Percentiles rank a stretch among this genome's conserved stretches.
Evolutionary conservation across 2,329 filamentous ascomycete species (phyloP).

Genomic region (Neopestalotiopsis sp.): DNA sequence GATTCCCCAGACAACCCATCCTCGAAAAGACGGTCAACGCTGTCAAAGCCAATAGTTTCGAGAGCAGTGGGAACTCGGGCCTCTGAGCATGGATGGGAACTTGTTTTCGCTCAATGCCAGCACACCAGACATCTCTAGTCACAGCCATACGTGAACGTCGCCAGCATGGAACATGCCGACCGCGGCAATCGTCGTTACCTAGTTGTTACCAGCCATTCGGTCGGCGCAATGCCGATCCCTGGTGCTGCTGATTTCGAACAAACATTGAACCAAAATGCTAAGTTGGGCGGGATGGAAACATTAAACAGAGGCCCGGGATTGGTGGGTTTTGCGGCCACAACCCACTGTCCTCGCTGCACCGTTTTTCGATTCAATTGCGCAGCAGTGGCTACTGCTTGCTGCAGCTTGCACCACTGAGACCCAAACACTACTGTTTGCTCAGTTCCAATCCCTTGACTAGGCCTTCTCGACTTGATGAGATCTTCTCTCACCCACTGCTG

Average conservation of each 20-base stretch:
- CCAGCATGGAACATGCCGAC: slow-evolving; percentile 3
- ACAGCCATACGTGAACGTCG: background rate
- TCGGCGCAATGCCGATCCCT: slow-evolving; percentile 1
- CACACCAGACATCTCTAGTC: slow-evolving; percentile 11
- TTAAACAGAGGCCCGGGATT: background rate
- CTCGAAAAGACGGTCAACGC: slow-evolving; percentile 12
- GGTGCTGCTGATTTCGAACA: background rate
- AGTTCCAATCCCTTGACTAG: background rate
- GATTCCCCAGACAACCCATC: slow-evolving; percentile 9
- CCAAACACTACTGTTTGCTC: background rate
- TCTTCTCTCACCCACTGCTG: background rate
- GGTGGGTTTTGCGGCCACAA: background rate
- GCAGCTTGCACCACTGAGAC: background rate
- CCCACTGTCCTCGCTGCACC: background rate
- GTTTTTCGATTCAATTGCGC: background rate
- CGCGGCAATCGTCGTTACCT: slow-evolving; percentile 4
- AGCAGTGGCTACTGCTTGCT: too few species aligned
- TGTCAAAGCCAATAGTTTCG: slow-evolving; percentile 9
- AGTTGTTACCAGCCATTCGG: background rate
- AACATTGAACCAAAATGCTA: background rate
- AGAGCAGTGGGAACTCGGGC: background rate
- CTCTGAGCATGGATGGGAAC: slow-evolving; percentile 12
- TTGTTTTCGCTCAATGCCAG: slow-evolving; percentile 17
- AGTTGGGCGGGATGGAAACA: background rate
- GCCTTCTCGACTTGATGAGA: background rate